Evolutionary conservation across 805 yeast genomes (phyloP).

Genomic region (Candida incommunis): DNA sequence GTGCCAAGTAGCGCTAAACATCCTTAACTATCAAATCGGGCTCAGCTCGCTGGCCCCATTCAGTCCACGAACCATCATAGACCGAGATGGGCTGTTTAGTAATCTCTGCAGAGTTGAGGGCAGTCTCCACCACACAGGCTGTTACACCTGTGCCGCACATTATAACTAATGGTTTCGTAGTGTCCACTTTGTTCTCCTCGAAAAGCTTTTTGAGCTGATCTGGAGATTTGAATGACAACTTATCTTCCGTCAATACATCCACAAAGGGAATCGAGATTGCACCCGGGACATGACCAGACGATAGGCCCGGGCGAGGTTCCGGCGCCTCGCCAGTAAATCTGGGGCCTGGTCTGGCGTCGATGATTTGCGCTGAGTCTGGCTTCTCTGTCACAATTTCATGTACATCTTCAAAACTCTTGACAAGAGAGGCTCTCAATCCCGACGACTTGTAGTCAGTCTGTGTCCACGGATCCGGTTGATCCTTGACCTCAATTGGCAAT

Average conservation of each 20-base stretch:
- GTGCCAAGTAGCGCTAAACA: background rate
- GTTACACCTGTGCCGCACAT: slow-evolving; percentile 97
- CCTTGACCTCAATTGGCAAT: slow-evolving; percentile 29
- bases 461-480: slow-evolving; percentile 9
- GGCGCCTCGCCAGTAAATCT: slow-evolving; percentile 70
- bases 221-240: slow-evolving; percentile 33
- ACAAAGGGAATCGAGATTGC: slow-evolving; percentile 64
- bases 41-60: slow-evolving; percentile 71
- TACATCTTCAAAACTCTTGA: slow-evolving; percentile 55
- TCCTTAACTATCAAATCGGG: slow-evolving; percentile 35
- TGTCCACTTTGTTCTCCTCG: slow-evolving; percentile 23
- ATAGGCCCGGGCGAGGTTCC: slow-evolving; percentile 79
- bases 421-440: slow-evolving; percentile 31
- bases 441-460: slow-evolving; percentile 13
- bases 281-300: slow-evolving; percentile 84
- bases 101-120: slow-evolving; percentile 35
- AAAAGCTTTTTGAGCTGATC: slow-evolving; percentile 36
- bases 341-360: slow-evolving; percentile 71
- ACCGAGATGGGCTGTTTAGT: slow-evolving; percentile 36
- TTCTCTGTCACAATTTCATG: slow-evolving; percentile 37
- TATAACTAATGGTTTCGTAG: slow-evolving; percentile 54
- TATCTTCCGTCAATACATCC: slow-evolving; percentile 36
- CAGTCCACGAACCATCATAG: slow-evolving; percentile 59
- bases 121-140: slow-evolving; percentile 75
- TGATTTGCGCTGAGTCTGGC: slow-evolving; percentile 32